Conservation (phyloP, 495 filamentous ascomycete species). For the Trichoderma orchidacearum region DNA sequence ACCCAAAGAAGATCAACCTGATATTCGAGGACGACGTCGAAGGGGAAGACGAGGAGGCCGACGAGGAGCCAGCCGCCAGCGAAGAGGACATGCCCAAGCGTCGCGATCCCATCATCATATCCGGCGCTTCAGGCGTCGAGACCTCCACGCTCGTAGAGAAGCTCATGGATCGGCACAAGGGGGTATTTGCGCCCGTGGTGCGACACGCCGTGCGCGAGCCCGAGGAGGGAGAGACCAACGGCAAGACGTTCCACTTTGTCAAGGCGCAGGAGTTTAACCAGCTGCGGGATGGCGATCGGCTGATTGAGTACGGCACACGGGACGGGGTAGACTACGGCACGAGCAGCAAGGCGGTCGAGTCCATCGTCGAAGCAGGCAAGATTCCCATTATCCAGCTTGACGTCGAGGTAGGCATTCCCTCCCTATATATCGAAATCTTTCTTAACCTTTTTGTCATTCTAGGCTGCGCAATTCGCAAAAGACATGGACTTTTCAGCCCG, state of each 20-base stretch:
- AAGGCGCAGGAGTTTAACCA: slow-evolving; percentile 29
- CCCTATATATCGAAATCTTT: neutral
- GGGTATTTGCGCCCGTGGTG: slow-evolving; percentile 22
- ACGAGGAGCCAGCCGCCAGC: slow-evolving; percentile 9
- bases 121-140: slow-evolving; percentile 23
- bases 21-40: slow-evolving; percentile 29
- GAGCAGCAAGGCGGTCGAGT: slow-evolving; percentile 27
- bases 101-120: slow-evolving; percentile 28
- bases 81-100: slow-evolving; percentile 22
- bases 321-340: slow-evolving; percentile 31
- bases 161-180: slow-evolving; percentile 26
- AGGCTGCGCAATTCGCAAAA: slow-evolving; percentile 64
- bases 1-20: slow-evolving; percentile 50
- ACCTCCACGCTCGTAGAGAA: slow-evolving; percentile 22
- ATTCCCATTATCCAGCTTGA: slow-evolving; percentile 47
- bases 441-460: slow-evolving; percentile 7
- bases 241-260: slow-evolving; percentile 32
- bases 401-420: slow-evolving; percentile 17
- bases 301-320: slow-evolving; percentile 31
- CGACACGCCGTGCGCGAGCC: slow-evolving; percentile 28
- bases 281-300: slow-evolving; percentile 37
- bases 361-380: slow-evolving; percentile 29
- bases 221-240: slow-evolving; percentile 29
- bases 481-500: slow-evolving; percentile 54
- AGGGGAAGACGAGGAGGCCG: slow-evolving; percentile 8